Conservation (phyloP, 1,284 basidiomycete genomes). For the Marasmius fiardii region DNA sequence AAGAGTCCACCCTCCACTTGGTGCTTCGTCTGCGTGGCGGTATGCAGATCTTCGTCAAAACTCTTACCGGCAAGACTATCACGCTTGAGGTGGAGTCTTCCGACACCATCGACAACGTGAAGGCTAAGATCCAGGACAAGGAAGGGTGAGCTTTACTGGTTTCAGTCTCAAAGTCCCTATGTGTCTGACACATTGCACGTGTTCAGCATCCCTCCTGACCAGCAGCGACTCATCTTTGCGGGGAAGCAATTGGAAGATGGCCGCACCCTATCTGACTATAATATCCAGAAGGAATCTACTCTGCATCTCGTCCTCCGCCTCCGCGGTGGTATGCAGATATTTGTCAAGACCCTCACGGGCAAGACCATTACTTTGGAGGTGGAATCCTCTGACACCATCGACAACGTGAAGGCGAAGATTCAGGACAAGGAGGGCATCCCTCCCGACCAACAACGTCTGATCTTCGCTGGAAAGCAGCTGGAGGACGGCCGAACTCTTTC, state of each 20-base stretch:
- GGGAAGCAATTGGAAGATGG: conserved; percentile 77
- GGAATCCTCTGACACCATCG: conserved; percentile 86
- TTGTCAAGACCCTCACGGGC: conserved; percentile 83
- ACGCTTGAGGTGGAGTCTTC: conserved; percentile 85
- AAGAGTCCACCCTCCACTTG: conserved; percentile 56
- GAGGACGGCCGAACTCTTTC: conserved; percentile 80
- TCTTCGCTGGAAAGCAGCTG: conserved; percentile 89
- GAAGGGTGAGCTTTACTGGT: conserved; percentile 47
- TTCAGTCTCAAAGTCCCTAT: background rate
- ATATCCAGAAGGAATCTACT: conserved; percentile 64
- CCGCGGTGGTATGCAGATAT: conserved; percentile 70
- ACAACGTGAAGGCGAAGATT: conserved; percentile 82
- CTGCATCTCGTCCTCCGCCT: conserved; percentile 36
- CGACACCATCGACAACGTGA: conserved; percentile 83
- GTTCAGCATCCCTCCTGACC: conserved; percentile 70
- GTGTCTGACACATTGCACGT: background rate
- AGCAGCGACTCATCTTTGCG: conserved; percentile 77
- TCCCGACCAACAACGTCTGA: conserved; percentile 68
- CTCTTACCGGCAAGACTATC: conserved; percentile 87
- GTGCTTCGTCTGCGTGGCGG: conserved; percentile 84
- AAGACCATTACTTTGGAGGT: conserved; percentile 92
- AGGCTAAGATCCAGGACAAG: conserved; percentile 78
- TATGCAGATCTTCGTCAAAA: conserved; percentile 87
- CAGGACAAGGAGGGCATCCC: conserved; percentile 67
- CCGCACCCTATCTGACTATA: conserved; percentile 70